Base-by-base conservation (phyloP, 495 filamentous ascomycete genomes). In the Hypoxylon subgilvum region DNA sequence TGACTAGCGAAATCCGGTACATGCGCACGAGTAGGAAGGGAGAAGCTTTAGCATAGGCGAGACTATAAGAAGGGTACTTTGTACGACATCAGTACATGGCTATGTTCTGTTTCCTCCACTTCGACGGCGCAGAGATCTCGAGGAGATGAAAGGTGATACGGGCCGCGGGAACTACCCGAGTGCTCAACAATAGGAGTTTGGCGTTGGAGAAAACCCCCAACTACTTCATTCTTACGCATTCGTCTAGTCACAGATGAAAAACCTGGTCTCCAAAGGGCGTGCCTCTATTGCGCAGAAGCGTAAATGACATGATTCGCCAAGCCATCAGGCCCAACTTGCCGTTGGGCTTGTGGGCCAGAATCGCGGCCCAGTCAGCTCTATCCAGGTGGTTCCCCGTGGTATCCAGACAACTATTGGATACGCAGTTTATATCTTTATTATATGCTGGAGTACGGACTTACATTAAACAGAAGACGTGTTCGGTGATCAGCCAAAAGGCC, bases 401-500 rank as follows among this genome's bases (percentile, higher is more conserved):
- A 40, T 12, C 6, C 7, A 3, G 16, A 30, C 35, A 16, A 12
- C 40, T 40, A 54, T 52, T 57, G 48, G 52, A 43, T 16, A 30
- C 4, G 34, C 31, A 25, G 30, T 30, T 34, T 16, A 27, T 51
- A 16, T 42, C 18, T 12, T 28, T 41, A 57, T 40, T 18, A 43
- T 57, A 57, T 48, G 47, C 42, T 28, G 28, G 48, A 63, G 31
- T 49, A 41, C 52, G 52, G 47, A 36, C 43, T 39, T 56, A 52
- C 52, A 63, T 56, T 45, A 42, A 61, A 53, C n/a, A 32, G 46
- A 52, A 43, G 59, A 63, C 60, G 53, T 53, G 58, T 40, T 53
- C 60, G 47, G 60, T 48, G 60, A 63, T 57, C 60, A 39, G 36
- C 53, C 23, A 21, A 36, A 35, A 12, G 53, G 42, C 53, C 47